Evolutionary conservation across 2,329 filamentous ascomycete genomes (phyloP), one percentile per base, ranked within the genome.

Genomic region (Ascochyta pisi): DNA sequence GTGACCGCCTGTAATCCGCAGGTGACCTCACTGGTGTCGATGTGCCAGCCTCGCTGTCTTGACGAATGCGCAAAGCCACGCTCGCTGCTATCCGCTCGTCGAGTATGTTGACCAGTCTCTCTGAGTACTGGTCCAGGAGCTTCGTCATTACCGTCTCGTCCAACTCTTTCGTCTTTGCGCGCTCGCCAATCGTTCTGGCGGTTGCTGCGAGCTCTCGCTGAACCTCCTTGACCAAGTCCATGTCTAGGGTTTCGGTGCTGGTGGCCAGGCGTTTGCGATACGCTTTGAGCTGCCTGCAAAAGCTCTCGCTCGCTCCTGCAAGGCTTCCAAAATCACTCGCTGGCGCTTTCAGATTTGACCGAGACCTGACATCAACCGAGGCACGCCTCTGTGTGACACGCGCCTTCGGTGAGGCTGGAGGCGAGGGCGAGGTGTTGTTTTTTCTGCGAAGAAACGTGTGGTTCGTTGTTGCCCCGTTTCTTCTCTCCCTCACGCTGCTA

Each of bases 121-220:
- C 88, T 2, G 88, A 90, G 67, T 92, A 92, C 74, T 91, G 86
- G 63, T 92, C 90, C 7, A 93, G 77, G 40, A 92, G 76, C 45
- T 86, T 87, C 37, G 73, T 69, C 70, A 81, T 75, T 6, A 70
- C 70, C 2, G 67, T 71, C 61, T 81, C 79, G 50, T 79, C 76
- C n/a, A 80, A 56, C 6, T 65, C 65, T 33, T 74, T 77, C 12
- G 70, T 69, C 40, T 77, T 77, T 27, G 70, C 75, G 50, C 71
- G 74, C 46, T 82, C 79, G 6, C 76, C 76, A 4, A 83, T 66
- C 4, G 73, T 76, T 31, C 77, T 67, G 15, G 78, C 70, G 3
- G 82, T 82, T 4, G 79, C 69, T 27, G 79, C 79, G 12, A 88
- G 75, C 66, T 88, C 86, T 22, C 79, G 77, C 61, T 87, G 83